Base-by-base conservation (phyloP, 768 basidiomycete genomes). In the Gymnopilus junonius region DNA sequence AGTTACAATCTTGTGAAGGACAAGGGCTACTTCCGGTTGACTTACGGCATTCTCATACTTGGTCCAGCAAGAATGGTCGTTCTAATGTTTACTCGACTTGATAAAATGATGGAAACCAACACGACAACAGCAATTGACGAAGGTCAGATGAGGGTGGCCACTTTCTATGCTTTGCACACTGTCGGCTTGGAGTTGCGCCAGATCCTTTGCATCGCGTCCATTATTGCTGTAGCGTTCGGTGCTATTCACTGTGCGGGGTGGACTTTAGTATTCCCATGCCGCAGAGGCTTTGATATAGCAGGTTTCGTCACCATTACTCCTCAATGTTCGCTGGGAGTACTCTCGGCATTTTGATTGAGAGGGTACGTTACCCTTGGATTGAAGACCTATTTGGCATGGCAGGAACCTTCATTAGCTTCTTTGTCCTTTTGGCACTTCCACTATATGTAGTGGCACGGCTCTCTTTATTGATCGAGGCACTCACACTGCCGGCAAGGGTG, bases 171-270 rank as follows among this genome's bases (percentile, higher is more conserved):
- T 12, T 23, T 34, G 3, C 8, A 35, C n/a, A 31, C 21, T 21
- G 14, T 6, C 37, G 11, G 32, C 11, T 15, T 20, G 17, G 27
- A 51, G 27, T 35, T 17, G 20, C 27, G 11, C 3, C 27, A 11
- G 35, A 3, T 23, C 6, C n/a, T 29, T 20, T 39, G 7, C 29
- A 7, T 23, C 42, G 12, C n/a, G 4, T 37, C 27, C 35, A 8
- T n/a, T 27, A 25, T 61, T n/a, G 64, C 43, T 6, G 29, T 60
- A 5, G 39, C 48, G 5, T 65, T 65, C 40, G 59, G 59, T 15
- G n/a, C 11, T n/a, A 65, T 65, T 37, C 64, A 61, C 25, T 65
- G 64, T 34, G 39, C 35, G 10, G 59, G 59, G 4, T 65, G 64
- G 64, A 35, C 31, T 14, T 61, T 58, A 25, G 7, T 27, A 4